Conservation (phyloP, 257 asterid species). For the Prunella vulgaris region DNA sequence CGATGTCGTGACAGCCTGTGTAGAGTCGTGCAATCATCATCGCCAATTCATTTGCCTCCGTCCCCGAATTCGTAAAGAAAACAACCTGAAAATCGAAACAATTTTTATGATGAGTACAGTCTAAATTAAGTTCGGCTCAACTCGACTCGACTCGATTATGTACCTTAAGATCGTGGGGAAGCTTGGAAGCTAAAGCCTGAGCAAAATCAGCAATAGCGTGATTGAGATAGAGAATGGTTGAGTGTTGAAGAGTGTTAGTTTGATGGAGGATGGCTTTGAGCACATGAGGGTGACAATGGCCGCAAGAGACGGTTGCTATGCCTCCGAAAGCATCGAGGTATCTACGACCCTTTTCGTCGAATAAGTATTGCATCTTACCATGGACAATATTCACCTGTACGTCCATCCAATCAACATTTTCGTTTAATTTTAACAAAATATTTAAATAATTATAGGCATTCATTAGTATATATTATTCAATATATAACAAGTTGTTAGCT, state of each 20-base stretch:
- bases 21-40: constrained; percentile 72
- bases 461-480: neutral
- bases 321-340: constrained; percentile 71
- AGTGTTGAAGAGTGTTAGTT: constrained; percentile 52
- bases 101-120: too few relatives aligned
- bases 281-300: constrained; percentile 83
- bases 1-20: constrained; percentile 53
- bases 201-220: constrained; percentile 69
- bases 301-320: constrained; percentile 73
- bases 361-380: constrained; percentile 77
- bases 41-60: constrained; percentile 77
- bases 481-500: too few relatives aligned
- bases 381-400: constrained; percentile 56
- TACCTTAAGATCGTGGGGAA: constrained; percentile 79
- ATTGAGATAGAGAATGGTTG: constrained; percentile 60
- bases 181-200: constrained; percentile 61
- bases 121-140: too few relatives aligned
- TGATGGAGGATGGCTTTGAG: constrained; percentile 58
- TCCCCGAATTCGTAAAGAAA: constrained; percentile 76
- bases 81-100: constrained; percentile 43
- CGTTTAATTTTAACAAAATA: too few relatives aligned
- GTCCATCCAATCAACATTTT: too few relatives aligned
- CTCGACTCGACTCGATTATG: too few relatives aligned
- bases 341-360: constrained; percentile 60
- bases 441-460: neutral